Base-by-base conservation (phyloP, 768 basidiomycete species). In the Trametes gibbosa region DNA sequence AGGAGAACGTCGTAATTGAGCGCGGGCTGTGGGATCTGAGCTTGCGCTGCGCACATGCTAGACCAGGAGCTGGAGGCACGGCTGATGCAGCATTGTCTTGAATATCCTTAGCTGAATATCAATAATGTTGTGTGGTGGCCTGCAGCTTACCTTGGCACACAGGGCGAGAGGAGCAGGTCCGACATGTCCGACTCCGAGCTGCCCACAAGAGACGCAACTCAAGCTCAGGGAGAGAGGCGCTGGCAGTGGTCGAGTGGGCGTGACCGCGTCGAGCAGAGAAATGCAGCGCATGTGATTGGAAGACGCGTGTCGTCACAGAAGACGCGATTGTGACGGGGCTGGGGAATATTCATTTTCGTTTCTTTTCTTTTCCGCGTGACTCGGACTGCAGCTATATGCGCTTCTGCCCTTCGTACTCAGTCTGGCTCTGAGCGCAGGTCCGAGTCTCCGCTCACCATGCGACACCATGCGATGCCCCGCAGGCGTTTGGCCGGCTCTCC, bases 361-460 rank as follows among this genome's bases (percentile, higher is more conserved):
- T 50, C 43, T 35, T 45, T 43, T 51, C 21, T 24, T 43, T 50
- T 61, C 50, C 53, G 50, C 41, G 29, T 61, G 54, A 61, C 54
- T 61, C 54, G 59, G 50, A 61, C 54, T 39, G 13, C n/a, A n/a
- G 37, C 10, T 56, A 12, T 5, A 39, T 39, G n/a, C 35, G 5
- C n/a, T 2, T 3, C 35, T 13, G 29, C 4, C 29, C 5, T 10
- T 32, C 29, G 29, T 5, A 10, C 29, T 32, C 29, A n/a, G 29
- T 32, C 29, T 32, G 29, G 29, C n/a, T 32, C 29, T 32, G 60
- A 46, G 54, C 56, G 59, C 59, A 47, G 59, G 60, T 24, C 54
- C 41, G 54, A 47, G 45, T 50, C 32, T 14, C 16, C 47, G 19
- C 16, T 14, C 48, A 13, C 52, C 37, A 62, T 62, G 61, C 56